Evolutionary conservation across 202 grass and related monocot genomes (phyloP).

Genomic region (Saccharum hybrid): DNA sequence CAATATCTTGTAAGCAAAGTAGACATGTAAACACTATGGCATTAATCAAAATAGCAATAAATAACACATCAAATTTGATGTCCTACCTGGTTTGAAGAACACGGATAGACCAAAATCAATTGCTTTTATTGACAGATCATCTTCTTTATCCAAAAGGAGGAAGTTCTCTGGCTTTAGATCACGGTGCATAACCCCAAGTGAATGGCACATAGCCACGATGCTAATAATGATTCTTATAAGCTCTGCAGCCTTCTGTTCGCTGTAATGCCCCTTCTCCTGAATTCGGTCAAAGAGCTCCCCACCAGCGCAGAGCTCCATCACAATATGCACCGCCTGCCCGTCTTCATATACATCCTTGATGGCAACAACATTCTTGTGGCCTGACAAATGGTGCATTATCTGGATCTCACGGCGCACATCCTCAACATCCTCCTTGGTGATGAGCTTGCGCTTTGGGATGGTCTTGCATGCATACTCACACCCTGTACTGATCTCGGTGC

Average conservation of each 20-base stretch:
- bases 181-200: conserved; percentile 94
- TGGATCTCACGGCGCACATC: conserved; percentile 87
- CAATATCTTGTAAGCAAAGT: neutral
- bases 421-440: conserved; percentile 73
- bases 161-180: conserved; percentile 99
- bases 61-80: conserved; percentile 8
- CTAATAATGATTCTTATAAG: conserved; percentile 86
- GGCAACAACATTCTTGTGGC: conserved; percentile 85
- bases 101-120: conserved; percentile 97
- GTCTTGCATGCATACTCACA: conserved; percentile 86
- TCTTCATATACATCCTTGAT: conserved; percentile 95
- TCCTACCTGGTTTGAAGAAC: conserved; percentile 82
- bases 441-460: conserved; percentile 79
- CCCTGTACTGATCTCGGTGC: conserved; percentile 80
- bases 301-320: conserved; percentile 90
- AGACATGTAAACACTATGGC: neutral
- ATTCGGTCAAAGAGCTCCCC: conserved; percentile 94
- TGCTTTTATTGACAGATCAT: conserved; percentile 89
- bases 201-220: conserved; percentile 85
- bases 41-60: conserved; percentile 6
- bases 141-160: conserved; percentile 72
- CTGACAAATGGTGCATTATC: conserved; percentile 92
- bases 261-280: conserved; percentile 71
- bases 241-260: conserved; percentile 79
- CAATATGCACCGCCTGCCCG: conserved; percentile 62